Evolutionary conservation across 2,329 filamentous ascomycete genomes (phyloP).

Genomic region (Colletotrichum euphorbiae): DNA sequence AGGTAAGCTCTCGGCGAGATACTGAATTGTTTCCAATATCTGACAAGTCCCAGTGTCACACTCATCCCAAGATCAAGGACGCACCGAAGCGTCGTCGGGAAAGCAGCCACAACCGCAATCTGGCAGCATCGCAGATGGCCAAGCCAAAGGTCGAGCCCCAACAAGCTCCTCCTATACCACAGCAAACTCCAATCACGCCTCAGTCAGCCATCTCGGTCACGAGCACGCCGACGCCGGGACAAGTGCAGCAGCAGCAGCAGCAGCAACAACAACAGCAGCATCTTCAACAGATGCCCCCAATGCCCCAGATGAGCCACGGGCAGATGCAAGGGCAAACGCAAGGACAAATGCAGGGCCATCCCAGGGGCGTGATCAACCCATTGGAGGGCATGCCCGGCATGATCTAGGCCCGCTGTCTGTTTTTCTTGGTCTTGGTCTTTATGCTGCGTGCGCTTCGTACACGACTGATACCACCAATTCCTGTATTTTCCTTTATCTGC

Average conservation of each 20-base stretch:
- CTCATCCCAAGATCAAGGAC: conserved; percentile 78
- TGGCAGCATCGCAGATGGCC: conserved; percentile 56
- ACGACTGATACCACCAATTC: conserved; percentile 38
- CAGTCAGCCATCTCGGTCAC: conserved; percentile 52
- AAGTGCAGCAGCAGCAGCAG: conserved; percentile 45
- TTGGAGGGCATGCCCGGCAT: conserved; percentile 39
- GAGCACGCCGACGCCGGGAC: conserved; percentile 54
- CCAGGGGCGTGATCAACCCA: conserved; percentile 31
- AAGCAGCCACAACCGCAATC: conserved; percentile 62
- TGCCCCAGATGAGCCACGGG: conserved; percentile 38
- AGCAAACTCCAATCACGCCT: conserved; percentile 53
- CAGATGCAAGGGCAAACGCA: conserved; percentile 24
- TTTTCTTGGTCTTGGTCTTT: conserved; percentile 7
- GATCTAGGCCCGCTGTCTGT: conserved; percentile 28
- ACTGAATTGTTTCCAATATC: not conserved
- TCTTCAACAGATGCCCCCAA: conserved; percentile 43
- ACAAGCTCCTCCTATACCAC: conserved; percentile 43
- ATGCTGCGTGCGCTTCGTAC: conserved; percentile 1
- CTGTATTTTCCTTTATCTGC: conserved; percentile 34
- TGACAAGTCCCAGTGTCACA: conserved; percentile 68
- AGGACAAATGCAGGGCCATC: conserved; percentile 25
- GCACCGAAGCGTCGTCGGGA: conserved; percentile 75
- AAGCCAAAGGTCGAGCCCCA: conserved; percentile 62
- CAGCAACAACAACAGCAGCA: conserved; percentile 45
- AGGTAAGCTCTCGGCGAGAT: conserved; percentile 62